Base-by-base conservation (phyloP, 495 filamentous ascomycete species). In the Clohesyomyces aquaticus region DNA sequence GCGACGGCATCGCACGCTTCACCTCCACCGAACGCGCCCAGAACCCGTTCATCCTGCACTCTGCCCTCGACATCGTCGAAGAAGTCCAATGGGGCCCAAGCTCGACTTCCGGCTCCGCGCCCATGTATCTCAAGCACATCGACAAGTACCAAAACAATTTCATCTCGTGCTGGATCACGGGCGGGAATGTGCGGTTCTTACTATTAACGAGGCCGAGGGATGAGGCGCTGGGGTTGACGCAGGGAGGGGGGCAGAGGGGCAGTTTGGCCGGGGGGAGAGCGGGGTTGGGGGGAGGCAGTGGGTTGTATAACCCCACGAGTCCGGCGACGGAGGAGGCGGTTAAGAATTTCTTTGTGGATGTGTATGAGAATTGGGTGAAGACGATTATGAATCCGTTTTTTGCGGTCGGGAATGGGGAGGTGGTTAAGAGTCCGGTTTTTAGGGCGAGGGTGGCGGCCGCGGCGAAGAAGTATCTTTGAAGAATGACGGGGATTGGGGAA, bases 361-460 rank as follows among this genome's bases (percentile, higher is more conserved):
- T 96, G 12, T 97, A 96, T 75, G 94, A 98, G 75, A 87, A 82
- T 60, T 98, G 93, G 83, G 82, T 96, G 47, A 98, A 98, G 82
- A 89, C 91, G n/a, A 83, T 92, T 41, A 97, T 98, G 94, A 96
- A 85, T 74, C 94, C 94, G 32, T 98, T 98, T 76, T 96, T 95
- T 76, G 78, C 82, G 55, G 81, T 86, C 48, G 90, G 93, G 70
- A 55, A 88, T 88, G 84, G 87, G 72, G 65, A 89, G 88, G 84
- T 87, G 73, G 86, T 98, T 29, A 83, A 80, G 74, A 96, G 91
- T 74, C 85, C 90, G 0, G 85, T 97, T 1, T 98, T 98, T 73
- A 81, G 90, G 71, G 73, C 78, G 41, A 84, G 88, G 76, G 90
- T 98, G 2, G 85, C 83, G 11, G 89, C 89, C 28, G 93, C 91